Evolutionary conservation across 1,284 basidiomycete genomes (phyloP).

Genomic region (Austropuccinia psidii): DNA sequence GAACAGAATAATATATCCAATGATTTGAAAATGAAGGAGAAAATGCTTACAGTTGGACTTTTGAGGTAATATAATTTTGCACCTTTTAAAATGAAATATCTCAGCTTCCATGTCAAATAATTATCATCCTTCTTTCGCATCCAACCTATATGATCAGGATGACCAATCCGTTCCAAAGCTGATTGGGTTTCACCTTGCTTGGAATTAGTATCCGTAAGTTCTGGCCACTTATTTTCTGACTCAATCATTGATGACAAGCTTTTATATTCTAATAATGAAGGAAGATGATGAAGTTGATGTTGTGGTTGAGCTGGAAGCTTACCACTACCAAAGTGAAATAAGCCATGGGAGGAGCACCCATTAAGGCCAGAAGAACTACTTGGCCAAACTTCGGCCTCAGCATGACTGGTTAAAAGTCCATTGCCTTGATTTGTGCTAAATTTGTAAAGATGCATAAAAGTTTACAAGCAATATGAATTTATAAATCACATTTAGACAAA

Average conservation of each 20-base stretch:
- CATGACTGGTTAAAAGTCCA: neutral
- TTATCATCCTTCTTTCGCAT: constrained; percentile 91
- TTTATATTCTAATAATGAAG: constrained; percentile 38
- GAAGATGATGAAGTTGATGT: constrained; percentile 37
- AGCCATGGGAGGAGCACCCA: neutral
- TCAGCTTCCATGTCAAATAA: constrained; percentile 85
- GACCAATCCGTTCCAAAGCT: constrained; percentile 78
- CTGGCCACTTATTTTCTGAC: constrained; percentile 53
- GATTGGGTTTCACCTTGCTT: constrained; percentile 39
- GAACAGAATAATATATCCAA: constrained; percentile 39
- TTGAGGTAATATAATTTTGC: constrained; percentile 76
- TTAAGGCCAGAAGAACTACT: neutral
- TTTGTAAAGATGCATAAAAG: too few relatives aligned
- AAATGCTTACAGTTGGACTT: constrained; percentile 60
- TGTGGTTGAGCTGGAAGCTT: constrained; percentile 44
- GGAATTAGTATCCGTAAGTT: constrained; percentile 51
- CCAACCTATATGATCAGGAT: constrained; percentile 80
- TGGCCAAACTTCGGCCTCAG: neutral
- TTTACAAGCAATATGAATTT: too few relatives aligned
- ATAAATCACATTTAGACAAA: neutral
- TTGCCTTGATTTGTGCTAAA: too few relatives aligned
- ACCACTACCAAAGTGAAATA: constrained; percentile 23
- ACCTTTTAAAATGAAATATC: constrained; percentile 90
- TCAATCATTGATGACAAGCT: constrained; percentile 37
- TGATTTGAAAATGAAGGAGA: neutral